Percentiles rank a stretch among this genome's conserved stretches.
phyloP scores from a whole-genome alignment of 768 basidiomycete species.

The Hemileccinum impolitum region DNA sequence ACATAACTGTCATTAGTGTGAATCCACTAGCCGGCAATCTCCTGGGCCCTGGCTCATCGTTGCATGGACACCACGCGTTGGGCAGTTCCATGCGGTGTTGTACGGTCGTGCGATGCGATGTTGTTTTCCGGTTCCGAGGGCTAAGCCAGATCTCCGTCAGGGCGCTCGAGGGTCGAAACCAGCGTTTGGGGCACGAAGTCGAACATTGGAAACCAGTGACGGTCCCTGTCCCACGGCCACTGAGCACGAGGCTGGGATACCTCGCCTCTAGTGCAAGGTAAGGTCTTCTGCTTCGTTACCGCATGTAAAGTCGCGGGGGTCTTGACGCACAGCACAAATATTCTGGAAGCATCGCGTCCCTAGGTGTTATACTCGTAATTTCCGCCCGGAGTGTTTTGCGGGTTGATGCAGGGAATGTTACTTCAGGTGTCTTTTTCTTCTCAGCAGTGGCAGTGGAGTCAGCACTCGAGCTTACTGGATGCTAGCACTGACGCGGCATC shows the following conservation, averaged over 20 bases:
- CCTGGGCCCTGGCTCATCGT: conserved; percentile 2
- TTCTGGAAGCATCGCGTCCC: conserved; percentile 10
- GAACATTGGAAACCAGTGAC: neutral
- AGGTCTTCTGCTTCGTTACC: conserved; percentile 8
- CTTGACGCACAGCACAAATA: conserved; percentile 1
- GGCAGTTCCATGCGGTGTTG: conserved; percentile 7
- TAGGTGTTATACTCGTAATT: conserved; percentile 17
- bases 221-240: conserved; percentile 2
- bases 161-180: conserved; percentile 2
- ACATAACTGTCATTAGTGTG: conserved; percentile 5
- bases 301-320: conserved; percentile 1
- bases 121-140: conserved; percentile 24
- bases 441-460: too few relatives aligned
- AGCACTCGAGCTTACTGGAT: conserved; percentile 4
- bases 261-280: conserved; percentile 21
- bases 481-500: neutral
- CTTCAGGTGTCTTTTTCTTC: conserved; percentile 4
- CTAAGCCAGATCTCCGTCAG: conserved; percentile 12
- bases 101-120: conserved; percentile 2
- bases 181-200: conserved; percentile 8
- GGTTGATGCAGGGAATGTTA: conserved; percentile 2
- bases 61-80: conserved; percentile 12
- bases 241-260: conserved; percentile 10
- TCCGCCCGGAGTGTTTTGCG: conserved; percentile 15
- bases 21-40: conserved; percentile 7